These are phyloP conservation scores for Suillus clintonianus DNA, from an alignment of 768 basidiomycete genomes.

Conservation along the genomic window DNA sequence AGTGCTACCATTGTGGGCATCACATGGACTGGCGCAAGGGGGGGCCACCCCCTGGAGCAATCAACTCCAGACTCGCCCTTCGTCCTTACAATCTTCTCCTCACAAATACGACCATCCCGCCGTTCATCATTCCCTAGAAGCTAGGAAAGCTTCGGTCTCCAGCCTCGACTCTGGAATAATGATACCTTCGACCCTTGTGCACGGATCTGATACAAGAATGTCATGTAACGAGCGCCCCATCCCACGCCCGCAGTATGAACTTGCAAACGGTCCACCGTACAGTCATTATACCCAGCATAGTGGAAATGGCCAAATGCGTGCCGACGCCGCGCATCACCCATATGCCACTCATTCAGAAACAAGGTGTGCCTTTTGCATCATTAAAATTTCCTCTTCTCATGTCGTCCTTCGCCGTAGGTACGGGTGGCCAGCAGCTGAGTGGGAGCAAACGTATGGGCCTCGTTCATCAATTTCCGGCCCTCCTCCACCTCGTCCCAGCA, in stretches of 20 bases:
- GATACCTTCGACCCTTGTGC: slow-evolving; percentile 8
- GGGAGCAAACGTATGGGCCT: slow-evolving; percentile 17
- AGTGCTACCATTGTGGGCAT: slow-evolving; percentile 13
- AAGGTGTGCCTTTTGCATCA: slow-evolving; percentile 10
- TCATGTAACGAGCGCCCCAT: slow-evolving; percentile 1
- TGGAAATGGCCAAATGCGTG: background rate
- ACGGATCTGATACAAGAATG: slow-evolving; percentile 7
- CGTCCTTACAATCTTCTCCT: background rate
- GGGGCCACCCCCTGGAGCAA: slow-evolving; percentile 5
- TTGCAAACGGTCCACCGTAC: background rate
- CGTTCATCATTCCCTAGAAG: slow-evolving; percentile 7
- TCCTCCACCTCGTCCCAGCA: slow-evolving; percentile 6
- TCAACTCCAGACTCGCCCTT: background rate
- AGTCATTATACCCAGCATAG: background rate
- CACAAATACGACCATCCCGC: slow-evolving; percentile 12
- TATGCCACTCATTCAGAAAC: slow-evolving; percentile 5
- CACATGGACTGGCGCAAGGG: background rate
- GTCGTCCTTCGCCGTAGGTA: slow-evolving; percentile 8
- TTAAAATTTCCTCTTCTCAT: background rate
- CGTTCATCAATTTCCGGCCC: background rate
- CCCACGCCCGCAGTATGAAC: slow-evolving; percentile 3
- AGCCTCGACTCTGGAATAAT: slow-evolving; percentile 13
- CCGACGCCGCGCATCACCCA: background rate
- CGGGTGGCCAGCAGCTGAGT: slow-evolving; percentile 16
- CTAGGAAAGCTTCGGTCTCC: slow-evolving; percentile 12